Percentiles rank a stretch among this genome's conserved stretches.
Conservation (phyloP, 176 grass and related monocot species). For the Ensete ventricosum region DNA sequence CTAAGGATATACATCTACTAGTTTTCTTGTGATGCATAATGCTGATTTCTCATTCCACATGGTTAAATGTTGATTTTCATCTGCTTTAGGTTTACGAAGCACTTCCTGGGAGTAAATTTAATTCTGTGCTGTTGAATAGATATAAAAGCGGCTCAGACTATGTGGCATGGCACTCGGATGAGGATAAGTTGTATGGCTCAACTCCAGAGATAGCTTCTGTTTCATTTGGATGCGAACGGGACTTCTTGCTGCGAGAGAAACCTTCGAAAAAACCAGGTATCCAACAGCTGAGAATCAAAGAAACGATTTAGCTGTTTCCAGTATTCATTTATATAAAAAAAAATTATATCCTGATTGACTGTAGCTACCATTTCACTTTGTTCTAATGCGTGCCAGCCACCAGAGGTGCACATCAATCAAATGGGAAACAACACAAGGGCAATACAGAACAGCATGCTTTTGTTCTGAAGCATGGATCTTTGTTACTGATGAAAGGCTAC, state of each 20-base stretch:
- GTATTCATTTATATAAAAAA: background rate
- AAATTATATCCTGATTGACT: background rate
- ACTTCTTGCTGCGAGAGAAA: conserved; percentile 62
- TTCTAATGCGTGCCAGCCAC: conserved; percentile 18
- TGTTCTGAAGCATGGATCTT: conserved; percentile 66
- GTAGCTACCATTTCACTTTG: background rate
- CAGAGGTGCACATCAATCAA: conserved; percentile 18
- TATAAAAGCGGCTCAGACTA: conserved; percentile 74
- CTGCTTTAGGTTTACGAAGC: conserved; percentile 57
- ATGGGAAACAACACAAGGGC: conserved; percentile 35
- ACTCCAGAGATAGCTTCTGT: conserved; percentile 74
- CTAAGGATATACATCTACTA: background rate
- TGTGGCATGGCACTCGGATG: conserved; percentile 90
- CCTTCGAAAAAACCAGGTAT: conserved; percentile 48
- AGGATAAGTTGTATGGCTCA: conserved; percentile 63
- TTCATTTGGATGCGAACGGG: conserved; percentile 61
- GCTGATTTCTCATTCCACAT: background rate
- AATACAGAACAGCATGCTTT: conserved; percentile 32
- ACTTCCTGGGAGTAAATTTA: conserved; percentile 65
- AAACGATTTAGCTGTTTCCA: background rate
- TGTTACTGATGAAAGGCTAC: conserved; percentile 75
- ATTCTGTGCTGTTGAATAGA: conserved; percentile 79
- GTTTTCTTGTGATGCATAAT: background rate
- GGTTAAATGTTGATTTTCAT: background rate
- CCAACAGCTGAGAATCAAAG: too few relatives aligned